These are phyloP conservation scores for Madurella fahalii DNA, from an alignment of 2,329 filamentous ascomycete species.

Conservation along the genomic window DNA sequence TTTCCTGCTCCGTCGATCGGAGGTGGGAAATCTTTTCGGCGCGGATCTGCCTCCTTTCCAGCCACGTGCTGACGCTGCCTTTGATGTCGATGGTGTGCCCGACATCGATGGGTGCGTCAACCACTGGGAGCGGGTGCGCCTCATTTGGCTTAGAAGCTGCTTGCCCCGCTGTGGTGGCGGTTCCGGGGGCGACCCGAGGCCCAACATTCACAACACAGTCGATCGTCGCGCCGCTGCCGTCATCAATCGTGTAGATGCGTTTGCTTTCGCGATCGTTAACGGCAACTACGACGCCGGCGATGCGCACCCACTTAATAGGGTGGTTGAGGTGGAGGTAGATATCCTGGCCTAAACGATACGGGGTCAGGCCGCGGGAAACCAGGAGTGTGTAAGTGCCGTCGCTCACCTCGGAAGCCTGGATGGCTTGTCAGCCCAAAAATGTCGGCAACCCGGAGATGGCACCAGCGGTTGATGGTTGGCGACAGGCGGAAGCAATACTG, in stretches of 20 bases:
- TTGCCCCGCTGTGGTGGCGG: neutral
- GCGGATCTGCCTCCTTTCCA: slow-evolving; percentile 48
- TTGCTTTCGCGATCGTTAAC: slow-evolving; percentile 47
- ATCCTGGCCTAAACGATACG: slow-evolving; percentile 41
- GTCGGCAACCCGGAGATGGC: slow-evolving; percentile 50
- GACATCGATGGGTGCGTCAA: slow-evolving; percentile 40
- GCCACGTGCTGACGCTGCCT: slow-evolving; percentile 46
- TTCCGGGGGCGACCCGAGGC: neutral
- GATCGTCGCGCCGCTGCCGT: slow-evolving; percentile 59
- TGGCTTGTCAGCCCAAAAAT: slow-evolving; percentile 45
- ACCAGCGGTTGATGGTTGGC: slow-evolving; percentile 58
- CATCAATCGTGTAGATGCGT: slow-evolving; percentile 57
- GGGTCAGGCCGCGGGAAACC: neutral
- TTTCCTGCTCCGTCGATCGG: slow-evolving; percentile 51
- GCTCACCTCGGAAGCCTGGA: slow-evolving; percentile 51
- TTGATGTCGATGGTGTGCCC: slow-evolving; percentile 56
- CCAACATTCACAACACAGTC: slow-evolving; percentile 38
- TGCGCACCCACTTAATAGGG: slow-evolving; percentile 69
- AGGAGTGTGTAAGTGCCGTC: neutral
- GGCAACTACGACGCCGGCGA: slow-evolving; percentile 66
- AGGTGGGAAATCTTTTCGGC: slow-evolving; percentile 48
- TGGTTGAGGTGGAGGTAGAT: slow-evolving; percentile 68
- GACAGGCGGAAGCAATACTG: slow-evolving; percentile 61
- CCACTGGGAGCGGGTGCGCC: neutral
- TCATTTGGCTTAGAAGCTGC: neutral